phyloP scores from a whole-genome alignment of 2,329 filamentous ascomycete species.

The Botrytis galanthina region DNA sequence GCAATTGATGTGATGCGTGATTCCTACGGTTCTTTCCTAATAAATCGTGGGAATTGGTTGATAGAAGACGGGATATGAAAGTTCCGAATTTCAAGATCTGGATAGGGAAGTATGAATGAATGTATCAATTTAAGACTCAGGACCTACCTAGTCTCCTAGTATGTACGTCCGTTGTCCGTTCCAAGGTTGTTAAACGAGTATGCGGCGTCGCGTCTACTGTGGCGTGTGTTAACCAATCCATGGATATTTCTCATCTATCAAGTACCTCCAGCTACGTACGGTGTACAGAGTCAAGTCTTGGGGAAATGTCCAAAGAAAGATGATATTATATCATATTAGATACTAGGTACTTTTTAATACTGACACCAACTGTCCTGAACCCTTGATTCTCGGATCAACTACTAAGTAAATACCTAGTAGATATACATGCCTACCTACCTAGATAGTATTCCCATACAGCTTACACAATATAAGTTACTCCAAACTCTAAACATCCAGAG shows the following conservation, averaged over 20 bases:
- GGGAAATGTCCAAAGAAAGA: background rate
- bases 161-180: background rate
- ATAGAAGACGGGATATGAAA: background rate
- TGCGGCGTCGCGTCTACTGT: background rate
- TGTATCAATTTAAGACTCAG: background rate
- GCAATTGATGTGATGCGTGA: background rate
- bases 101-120: background rate
- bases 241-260: background rate
- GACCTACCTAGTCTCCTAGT: background rate
- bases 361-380: background rate
- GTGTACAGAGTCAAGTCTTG: background rate
- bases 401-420: too few relatives aligned
- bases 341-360: background rate
- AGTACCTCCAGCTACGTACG: too few relatives aligned
- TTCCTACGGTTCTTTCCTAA: background rate
- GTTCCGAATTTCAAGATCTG: conserved; percentile 4
- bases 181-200: background rate
- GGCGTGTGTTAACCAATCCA: background rate
- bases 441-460: background rate
- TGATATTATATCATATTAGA: background rate
- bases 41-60: background rate
- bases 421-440: background rate
- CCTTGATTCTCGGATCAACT: background rate
- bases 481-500: background rate
- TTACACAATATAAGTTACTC: background rate